Evolutionary conservation across 2,329 filamentous ascomycete genomes (phyloP), one percentile per base, ranked within the genome.

Genomic region (Sordariomycetes sp.): DNA sequence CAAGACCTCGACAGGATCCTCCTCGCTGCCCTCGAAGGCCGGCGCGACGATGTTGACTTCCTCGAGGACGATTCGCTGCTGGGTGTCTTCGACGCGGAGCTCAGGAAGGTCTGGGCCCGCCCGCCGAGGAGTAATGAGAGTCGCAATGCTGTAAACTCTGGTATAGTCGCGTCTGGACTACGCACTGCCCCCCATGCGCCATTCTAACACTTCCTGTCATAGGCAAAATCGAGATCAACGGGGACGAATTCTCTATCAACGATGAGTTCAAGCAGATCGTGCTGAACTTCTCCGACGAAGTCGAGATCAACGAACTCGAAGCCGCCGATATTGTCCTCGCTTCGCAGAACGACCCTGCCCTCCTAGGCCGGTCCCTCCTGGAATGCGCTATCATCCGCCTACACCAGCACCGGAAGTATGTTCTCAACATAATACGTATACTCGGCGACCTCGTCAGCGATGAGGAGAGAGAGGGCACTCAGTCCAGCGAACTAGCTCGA

Each of bases 291-390:
- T 89, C 93, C 58, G 92, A 97, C 70, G 89, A 90, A 64, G 78
- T 97, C 61, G 86, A 96, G 66, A 78, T 99, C 57, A 92, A 99
- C 72, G 95, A 99, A 72, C 70, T 96, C 59, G 83, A 94, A 65
- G 88, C 93, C 20, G 89, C 90, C 11, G 80, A 81, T 63, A 81
- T 94, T 55, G 83, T 96, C 59, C 75, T 95, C 56, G 85, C 87
- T 58, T 85, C 89, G 20, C 82, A 89, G 67, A 80, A 84, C 43
- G 86, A 92, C 64, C 79, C 84, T 18, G 77, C 82, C 52, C 76
- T 82, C 18, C 77, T 91, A 5, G 90, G 90, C 61, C 83, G 89
- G 25, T 80, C 89, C 3, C 79, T 89, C 60, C 79, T 90, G 58
- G 86, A 92, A 69, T 87, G 88, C 64, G 88, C 88, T 60, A 82